Conservation (phyloP, 1,284 basidiomycete species). For the Trichosporon sp. region DNA sequence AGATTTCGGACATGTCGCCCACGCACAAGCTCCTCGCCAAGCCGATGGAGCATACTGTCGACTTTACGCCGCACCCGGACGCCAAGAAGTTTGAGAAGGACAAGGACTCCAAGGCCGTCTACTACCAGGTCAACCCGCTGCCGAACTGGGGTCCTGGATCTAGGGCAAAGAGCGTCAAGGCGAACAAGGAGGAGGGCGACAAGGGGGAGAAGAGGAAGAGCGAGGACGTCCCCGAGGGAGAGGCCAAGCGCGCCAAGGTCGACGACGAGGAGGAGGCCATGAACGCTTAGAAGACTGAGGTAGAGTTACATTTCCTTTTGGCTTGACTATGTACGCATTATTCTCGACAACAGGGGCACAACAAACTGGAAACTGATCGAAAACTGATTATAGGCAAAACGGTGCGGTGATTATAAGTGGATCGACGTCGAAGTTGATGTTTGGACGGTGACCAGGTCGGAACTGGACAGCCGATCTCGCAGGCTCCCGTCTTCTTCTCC, state of each 20-base stretch:
- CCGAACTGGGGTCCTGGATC: slow-evolving; percentile 85
- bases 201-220: slow-evolving; percentile 27
- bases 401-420: no score
- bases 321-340: slow-evolving; percentile 10
- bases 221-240: slow-evolving; percentile 15
- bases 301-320: not conserved
- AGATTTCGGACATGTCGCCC: slow-evolving; percentile 71
- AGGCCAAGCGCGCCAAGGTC: slow-evolving; percentile 25
- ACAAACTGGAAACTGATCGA: not conserved
- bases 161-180: slow-evolving; percentile 36
- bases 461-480: not conserved
- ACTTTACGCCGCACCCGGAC: slow-evolving; percentile 72
- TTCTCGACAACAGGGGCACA: not conserved
- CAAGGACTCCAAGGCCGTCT: slow-evolving; percentile 67
- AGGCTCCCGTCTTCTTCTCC: not conserved
- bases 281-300: slow-evolving; percentile 19
- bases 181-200: slow-evolving; percentile 22
- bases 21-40: slow-evolving; percentile 67
- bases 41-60: slow-evolving; percentile 67
- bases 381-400: no score
- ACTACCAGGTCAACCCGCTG: slow-evolving; percentile 89
- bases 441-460: no score
- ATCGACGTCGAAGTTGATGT: no score
- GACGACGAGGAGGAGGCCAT: slow-evolving; percentile 32
- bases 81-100: slow-evolving; percentile 60